Conservation (phyloP, 495 filamentous ascomycete species). For the Antarctomyces pellizariae region DNA sequence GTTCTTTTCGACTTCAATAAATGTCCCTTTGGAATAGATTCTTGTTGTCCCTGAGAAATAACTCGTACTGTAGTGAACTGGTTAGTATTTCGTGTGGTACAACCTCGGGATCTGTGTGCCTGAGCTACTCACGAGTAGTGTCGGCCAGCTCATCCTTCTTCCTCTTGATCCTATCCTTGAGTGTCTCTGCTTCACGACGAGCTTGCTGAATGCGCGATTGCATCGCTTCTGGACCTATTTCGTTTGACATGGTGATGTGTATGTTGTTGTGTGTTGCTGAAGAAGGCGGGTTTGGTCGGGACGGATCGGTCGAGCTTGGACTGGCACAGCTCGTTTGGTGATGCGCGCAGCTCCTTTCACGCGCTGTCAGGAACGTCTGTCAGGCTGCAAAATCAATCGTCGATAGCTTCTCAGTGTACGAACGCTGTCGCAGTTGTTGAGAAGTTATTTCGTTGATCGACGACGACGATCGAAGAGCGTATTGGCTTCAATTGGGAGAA, state of each 20-base stretch:
- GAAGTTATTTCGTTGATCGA: no score
- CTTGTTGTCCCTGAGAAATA: constrained; percentile 72
- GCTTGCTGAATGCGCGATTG: constrained; percentile 77
- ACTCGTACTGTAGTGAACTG: constrained; percentile 47
- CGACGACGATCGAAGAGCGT: no score
- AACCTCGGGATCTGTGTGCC: not conserved
- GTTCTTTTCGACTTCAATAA: constrained; percentile 87
- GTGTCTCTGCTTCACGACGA: constrained; percentile 86
- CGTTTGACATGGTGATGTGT: constrained; percentile 20
- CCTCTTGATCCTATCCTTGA: constrained; percentile 97
- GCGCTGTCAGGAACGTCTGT: no score
- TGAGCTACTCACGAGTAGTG: constrained; percentile 62
- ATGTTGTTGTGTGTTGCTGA: no score
- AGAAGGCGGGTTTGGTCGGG: no score
- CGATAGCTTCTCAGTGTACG: no score
- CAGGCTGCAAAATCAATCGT: no score
- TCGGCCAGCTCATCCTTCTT: constrained; percentile 99
- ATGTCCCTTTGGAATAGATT: constrained; percentile 68
- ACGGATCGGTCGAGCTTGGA: no score
- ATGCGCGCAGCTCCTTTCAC: constrained; percentile 46
- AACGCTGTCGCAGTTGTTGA: no score
- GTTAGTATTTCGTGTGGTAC: constrained; percentile 4
- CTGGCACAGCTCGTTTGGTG: no score
- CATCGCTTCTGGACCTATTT: constrained; percentile 37
- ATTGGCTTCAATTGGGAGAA: no score